These are phyloP conservation scores for Ceratocystis papillata DNA, from an alignment of 2,329 filamentous ascomycete species.

Conservation along the genomic window DNA sequence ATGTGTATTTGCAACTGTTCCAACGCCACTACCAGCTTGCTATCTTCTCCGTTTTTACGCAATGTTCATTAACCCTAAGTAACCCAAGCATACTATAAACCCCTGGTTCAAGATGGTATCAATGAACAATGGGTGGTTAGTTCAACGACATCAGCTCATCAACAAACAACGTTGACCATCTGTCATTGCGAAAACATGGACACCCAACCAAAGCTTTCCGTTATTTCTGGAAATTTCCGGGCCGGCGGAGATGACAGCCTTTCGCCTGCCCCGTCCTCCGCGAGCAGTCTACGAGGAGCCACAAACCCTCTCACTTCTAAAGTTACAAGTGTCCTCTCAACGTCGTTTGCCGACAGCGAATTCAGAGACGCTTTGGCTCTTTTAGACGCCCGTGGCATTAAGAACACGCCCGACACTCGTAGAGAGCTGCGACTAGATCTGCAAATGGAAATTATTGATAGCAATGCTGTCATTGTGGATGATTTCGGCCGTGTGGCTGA, in stretches of 20 bases:
- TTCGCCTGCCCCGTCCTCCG: constrained; percentile 29
- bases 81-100: not conserved
- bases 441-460: constrained; percentile 84
- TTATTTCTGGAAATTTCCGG: constrained; percentile 6
- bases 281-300: constrained; percentile 29
- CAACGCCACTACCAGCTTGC: too few relatives aligned
- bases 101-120: not conserved
- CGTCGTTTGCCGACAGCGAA: constrained; percentile 84
- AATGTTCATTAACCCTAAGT: too few relatives aligned
- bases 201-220: constrained; percentile 10
- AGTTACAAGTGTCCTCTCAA: constrained; percentile 74
- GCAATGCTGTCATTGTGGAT: constrained; percentile 76
- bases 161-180: not conserved
- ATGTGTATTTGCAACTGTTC: not conserved
- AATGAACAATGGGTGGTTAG: not conserved
- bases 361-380: constrained; percentile 75
- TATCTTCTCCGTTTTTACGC: too few relatives aligned
- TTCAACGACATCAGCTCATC: not conserved
- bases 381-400: constrained; percentile 58
- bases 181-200: constrained; percentile 16
- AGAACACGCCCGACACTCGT: constrained; percentile 67
- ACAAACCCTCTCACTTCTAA: constrained; percentile 61
- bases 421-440: constrained; percentile 70
- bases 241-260: constrained; percentile 17
- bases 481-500: constrained; percentile 86